These are phyloP conservation scores for Ocimum tenuiflorum DNA, from an alignment of 257 asterid genomes.

Conservation along the genomic window DNA sequence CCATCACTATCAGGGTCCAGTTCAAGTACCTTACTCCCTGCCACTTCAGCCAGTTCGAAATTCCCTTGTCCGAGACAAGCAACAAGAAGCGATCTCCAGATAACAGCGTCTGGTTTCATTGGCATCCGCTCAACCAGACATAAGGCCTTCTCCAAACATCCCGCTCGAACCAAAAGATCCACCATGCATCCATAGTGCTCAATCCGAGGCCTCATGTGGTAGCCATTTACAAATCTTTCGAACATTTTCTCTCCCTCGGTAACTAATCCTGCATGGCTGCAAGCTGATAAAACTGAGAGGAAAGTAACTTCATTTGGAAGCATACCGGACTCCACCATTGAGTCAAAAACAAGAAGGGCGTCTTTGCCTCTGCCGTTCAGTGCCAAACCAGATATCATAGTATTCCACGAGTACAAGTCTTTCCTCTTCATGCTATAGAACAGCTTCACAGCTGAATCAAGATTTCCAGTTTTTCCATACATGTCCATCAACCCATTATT, in stretches of 20 bases:
- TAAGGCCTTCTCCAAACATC: conserved; percentile 46
- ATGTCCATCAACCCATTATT: conserved; percentile 68
- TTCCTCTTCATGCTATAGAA: conserved; percentile 41
- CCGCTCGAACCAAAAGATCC: conserved; percentile 69
- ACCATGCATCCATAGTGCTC: conserved; percentile 78
- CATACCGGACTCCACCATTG: conserved; percentile 54
- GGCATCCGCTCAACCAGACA: conserved; percentile 49
- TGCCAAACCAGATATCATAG: conserved; percentile 65
- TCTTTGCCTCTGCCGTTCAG: conserved; percentile 54
- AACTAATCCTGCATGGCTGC: conserved; percentile 71
- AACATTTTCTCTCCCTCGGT: conserved; percentile 57
- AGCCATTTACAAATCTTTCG: conserved; percentile 20
- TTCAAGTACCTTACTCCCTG: conserved; percentile 47
- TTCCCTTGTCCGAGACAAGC: conserved; percentile 46
- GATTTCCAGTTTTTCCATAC: conserved; percentile 68
- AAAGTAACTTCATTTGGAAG: conserved; percentile 58
- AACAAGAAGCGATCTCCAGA: conserved; percentile 63
- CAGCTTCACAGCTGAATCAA: conserved; percentile 44
- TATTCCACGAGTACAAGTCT: conserved; percentile 70
- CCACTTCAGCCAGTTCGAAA: conserved; percentile 57
- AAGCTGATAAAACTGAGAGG: conserved; percentile 62
- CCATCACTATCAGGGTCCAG: conserved; percentile 62
- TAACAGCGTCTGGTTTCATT: conserved; percentile 62
- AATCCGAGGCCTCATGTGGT: conserved; percentile 35
- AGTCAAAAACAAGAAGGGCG: conserved; percentile 48